These are phyloP conservation scores for Cordia subcordata DNA, from an alignment of 257 asterid genomes.

Conservation along the genomic window DNA sequence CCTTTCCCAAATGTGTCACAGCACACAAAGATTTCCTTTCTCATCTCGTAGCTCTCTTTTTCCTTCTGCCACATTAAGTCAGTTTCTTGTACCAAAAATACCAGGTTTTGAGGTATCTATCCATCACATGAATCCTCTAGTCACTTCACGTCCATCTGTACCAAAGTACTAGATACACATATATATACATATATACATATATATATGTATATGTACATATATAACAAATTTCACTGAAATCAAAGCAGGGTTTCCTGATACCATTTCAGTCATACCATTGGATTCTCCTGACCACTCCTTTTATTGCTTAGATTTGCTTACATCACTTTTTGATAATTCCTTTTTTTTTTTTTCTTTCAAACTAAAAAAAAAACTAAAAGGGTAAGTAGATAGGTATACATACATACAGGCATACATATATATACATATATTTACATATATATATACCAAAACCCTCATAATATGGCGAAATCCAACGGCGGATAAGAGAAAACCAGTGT, in stretches of 20 bases:
- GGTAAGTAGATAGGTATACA: too few relatives aligned
- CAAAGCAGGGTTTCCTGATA: background rate
- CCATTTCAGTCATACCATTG: background rate
- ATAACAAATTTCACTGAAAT: background rate
- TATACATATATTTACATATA: too few relatives aligned
- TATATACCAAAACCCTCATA: background rate
- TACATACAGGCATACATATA: too few relatives aligned
- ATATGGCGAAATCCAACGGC: conserved; percentile 21
- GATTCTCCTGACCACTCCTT: background rate
- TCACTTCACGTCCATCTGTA: background rate
- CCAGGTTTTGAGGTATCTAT: background rate
- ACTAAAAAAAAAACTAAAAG: too few relatives aligned
- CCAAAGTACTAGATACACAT: background rate
- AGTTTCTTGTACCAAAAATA: background rate
- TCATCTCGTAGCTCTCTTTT: background rate
- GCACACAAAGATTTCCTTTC: background rate
- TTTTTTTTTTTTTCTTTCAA: too few relatives aligned
- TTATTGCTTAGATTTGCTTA: background rate
- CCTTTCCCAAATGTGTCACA: too few relatives aligned
- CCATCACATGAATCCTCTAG: background rate
- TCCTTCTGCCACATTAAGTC: background rate
- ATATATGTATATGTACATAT: too few relatives aligned
- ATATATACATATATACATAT: too few relatives aligned
- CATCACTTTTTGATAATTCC: background rate
- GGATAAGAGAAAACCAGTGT: conserved; percentile 2